A percentile compares a stretch with the other conserved stretches of the same genome.
phyloP scores from a whole-genome alignment of 108 stramenopile species.

The Cyclotella sp. region DNA sequence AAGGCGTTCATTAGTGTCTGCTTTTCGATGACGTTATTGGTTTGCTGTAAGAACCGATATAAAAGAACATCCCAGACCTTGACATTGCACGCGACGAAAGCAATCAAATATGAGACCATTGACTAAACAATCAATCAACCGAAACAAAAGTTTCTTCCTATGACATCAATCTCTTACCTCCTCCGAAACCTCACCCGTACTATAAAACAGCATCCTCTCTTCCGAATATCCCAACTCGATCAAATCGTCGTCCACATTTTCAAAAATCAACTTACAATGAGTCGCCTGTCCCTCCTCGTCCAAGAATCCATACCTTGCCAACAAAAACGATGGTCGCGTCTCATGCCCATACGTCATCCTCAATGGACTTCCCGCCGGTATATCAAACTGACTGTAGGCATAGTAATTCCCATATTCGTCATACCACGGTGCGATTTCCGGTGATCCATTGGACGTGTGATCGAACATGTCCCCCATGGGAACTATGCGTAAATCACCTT shows the following conservation, averaged over 20 bases:
- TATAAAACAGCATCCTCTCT: constrained; percentile 53
- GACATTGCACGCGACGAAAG: too few relatives aligned
- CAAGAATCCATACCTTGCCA: constrained; percentile 67
- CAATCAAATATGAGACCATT: too few relatives aligned
- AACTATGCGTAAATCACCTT: constrained; percentile 52
- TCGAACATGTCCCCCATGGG: constrained; percentile 63
- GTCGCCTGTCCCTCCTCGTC: constrained; percentile 57
- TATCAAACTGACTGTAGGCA: constrained; percentile 46
- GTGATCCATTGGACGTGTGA: constrained; percentile 46
- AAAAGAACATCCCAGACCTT: constrained; percentile 43
- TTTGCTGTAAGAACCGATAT: constrained; percentile 23
- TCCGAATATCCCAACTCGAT: constrained; percentile 42
- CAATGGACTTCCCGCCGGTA: constrained; percentile 58
- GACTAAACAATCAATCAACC: too few relatives aligned
- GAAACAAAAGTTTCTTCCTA: neutral
- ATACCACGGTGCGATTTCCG: constrained; percentile 47
- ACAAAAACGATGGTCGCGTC: constrained; percentile 57
- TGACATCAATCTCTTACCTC: constrained; percentile 24
- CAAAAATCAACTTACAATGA: constrained; percentile 61
- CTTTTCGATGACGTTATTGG: constrained; percentile 22
- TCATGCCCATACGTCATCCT: constrained; percentile 52
- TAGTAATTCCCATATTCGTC: constrained; percentile 50
- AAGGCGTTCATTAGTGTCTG: constrained; percentile 62
- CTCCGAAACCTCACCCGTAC: constrained; percentile 44
- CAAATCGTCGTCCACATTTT: constrained; percentile 46